These are phyloP conservation scores for Termitomyces sp. DNA, from an alignment of 768 basidiomycete species.

Conservation along the genomic window DNA sequence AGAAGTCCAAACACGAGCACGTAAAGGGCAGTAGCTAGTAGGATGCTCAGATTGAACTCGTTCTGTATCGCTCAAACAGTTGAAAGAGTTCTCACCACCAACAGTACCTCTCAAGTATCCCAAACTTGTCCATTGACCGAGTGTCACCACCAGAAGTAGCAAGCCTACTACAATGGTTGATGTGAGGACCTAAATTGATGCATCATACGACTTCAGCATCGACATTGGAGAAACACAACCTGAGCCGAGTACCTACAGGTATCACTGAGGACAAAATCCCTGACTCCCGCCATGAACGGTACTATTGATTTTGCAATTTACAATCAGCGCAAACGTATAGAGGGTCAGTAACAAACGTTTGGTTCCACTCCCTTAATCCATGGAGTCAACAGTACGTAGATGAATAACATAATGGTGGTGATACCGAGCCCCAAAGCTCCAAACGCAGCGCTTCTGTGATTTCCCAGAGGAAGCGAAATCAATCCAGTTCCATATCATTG, in stretches of 20 bases:
- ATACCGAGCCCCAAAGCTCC: constrained; percentile 48
- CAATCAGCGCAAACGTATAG: not conserved
- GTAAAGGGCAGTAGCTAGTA: constrained; percentile 61
- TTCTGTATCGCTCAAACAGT: not conserved
- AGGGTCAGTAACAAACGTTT: constrained; percentile 42
- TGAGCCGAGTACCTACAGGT: constrained; percentile 34
- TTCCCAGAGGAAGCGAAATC: not conserved
- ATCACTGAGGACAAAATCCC: constrained; percentile 63
- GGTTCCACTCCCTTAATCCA: constrained; percentile 62
- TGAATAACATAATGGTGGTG: constrained; percentile 62
- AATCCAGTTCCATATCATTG: not conserved
- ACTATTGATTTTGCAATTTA: constrained; percentile 33
- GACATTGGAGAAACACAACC: not conserved
- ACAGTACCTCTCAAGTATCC: constrained; percentile 60
- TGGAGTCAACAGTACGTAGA: constrained; percentile 67
- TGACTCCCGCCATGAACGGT: constrained; percentile 69
- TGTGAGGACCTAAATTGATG: constrained; percentile 42
- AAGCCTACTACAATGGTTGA: constrained; percentile 65
- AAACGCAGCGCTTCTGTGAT: constrained; percentile 44
- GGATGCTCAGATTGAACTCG: not conserved
- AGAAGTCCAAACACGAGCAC: constrained; percentile 68
- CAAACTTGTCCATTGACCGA: constrained; percentile 62
- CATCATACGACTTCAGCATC: not conserved
- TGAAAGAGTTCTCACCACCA: constrained; percentile 41
- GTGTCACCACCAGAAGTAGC: constrained; percentile 52